Evolutionary conservation across 176 grass and related monocot genomes (phyloP), one percentile per base, ranked within the genome.

Genomic region (Dactylis glomerata): DNA sequence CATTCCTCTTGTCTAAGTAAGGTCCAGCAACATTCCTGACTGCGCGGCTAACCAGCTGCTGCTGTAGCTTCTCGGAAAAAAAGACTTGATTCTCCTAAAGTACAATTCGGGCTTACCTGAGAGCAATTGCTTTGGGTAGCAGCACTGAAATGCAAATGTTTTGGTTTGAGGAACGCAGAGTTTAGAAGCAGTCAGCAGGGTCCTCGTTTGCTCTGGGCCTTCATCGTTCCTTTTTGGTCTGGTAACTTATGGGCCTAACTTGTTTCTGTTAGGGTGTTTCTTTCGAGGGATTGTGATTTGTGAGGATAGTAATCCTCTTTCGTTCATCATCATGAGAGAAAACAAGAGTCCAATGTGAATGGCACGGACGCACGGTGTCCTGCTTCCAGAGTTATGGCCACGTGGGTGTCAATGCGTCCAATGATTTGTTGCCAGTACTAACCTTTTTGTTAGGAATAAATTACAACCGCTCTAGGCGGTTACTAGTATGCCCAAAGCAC

Each of bases 361-460:
- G 38, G 12, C 17, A 38, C 37, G 44, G 2, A 16, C 45, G 45
- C 12, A 47, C 47, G 22, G 52, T 56, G 8, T 10, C 23, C 7
- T 79, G 30, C 7, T 45, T 28, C 40, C 1, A 27, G 38, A 47
- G 69, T 73, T 46, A 73, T 73, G 69, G 40, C 14, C 77, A 69
- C 62, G 71, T 70, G 50, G 10, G 6, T 19, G 3, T 69, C 9
- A 63, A 76, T 69, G 82, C 50, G 17, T 30, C 23, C 42, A 89
- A 85, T 76, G 77, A 85, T 89, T 68, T 70, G 61, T 20, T 42
- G 61, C 32, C 26, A 12, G 33, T 47, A 51, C 58, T 20, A 26
- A n/a, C 68, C 28, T 64, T 42, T 67, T n/a, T n/a, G n/a, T n/a
- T n/a, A n/a, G n/a, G n/a, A n/a, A n/a, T n/a, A n/a, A n/a, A n/a